These are phyloP conservation scores for Tricladium varicosporioides DNA, from an alignment of 2,329 filamentous ascomycete genomes.

Conservation along the genomic window DNA sequence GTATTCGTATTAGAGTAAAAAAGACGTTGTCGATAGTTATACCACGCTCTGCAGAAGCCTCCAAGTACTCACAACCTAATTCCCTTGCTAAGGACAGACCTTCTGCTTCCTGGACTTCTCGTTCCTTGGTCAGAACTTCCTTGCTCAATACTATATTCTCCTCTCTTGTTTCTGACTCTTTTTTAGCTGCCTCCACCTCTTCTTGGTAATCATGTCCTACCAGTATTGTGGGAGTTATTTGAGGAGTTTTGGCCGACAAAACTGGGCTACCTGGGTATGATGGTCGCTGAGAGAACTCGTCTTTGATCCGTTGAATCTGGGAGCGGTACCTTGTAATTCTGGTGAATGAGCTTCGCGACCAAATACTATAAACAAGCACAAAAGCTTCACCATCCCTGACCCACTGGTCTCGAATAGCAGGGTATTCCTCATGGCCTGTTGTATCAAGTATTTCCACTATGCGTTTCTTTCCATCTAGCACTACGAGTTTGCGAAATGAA, in stretches of 20 bases:
- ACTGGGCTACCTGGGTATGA: no score
- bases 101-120: not conserved
- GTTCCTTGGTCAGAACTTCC: slow-evolving; percentile 10
- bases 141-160: not conserved
- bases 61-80: slow-evolving; percentile 14
- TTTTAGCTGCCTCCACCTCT: no score
- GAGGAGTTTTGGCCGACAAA: no score
- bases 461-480: slow-evolving; percentile 2
- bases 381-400: slow-evolving; percentile 2
- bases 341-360: not conserved
- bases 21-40: slow-evolving; percentile 39
- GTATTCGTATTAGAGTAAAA: not conserved
- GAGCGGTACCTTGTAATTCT: not conserved
- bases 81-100: slow-evolving; percentile 2
- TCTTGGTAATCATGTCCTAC: no score
- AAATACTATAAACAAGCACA: slow-evolving; percentile 6
- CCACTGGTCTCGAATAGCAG: slow-evolving; percentile 5
- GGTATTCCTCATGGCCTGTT: slow-evolving; percentile 8
- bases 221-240: no score
- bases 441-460: slow-evolving; percentile 10
- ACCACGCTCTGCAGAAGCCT: slow-evolving; percentile 6
- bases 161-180: no score
- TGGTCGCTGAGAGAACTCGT: no score
- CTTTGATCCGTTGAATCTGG: not conserved
- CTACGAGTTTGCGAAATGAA: slow-evolving; percentile 2